Conservation (phyloP, 257 asterid species). For the Henckelia pumila region DNA sequence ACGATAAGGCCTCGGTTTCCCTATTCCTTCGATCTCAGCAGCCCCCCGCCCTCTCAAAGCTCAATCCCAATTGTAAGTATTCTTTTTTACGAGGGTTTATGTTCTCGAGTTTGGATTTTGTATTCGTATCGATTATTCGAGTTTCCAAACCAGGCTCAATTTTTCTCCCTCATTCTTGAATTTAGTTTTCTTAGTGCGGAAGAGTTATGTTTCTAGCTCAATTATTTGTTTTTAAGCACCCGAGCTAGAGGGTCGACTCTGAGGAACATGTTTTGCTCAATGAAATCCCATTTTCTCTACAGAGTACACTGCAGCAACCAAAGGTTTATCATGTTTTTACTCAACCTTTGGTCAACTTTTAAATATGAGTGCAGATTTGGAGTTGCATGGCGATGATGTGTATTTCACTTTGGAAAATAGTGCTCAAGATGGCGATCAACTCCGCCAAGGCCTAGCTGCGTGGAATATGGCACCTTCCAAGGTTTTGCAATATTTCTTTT, state of each 20-base stretch:
- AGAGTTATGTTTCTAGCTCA: too few species aligned
- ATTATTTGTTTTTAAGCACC: too few species aligned
- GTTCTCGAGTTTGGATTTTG: too few species aligned
- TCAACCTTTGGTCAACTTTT: background rate
- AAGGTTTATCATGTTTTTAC: background rate
- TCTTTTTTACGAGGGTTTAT: background rate
- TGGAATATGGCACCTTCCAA: constrained; percentile 47
- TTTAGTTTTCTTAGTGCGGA: too few species aligned
- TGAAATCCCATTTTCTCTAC: background rate
- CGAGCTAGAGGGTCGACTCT: background rate
- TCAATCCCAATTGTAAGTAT: constrained; percentile 71
- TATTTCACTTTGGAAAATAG: constrained; percentile 79
- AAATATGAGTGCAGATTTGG: constrained; percentile 59
- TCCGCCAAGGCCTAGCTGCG: constrained; percentile 31
- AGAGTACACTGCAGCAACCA: background rate
- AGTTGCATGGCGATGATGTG: constrained; percentile 90
- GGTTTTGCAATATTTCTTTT: constrained; percentile 39
- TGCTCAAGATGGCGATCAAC: constrained; percentile 54
- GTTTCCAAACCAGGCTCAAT: too few species aligned
- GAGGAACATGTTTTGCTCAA: background rate
- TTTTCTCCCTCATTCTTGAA: too few species aligned
- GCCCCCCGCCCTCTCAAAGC: constrained; percentile 48
- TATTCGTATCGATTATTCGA: too few species aligned
- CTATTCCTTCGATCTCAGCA: constrained; percentile 40
- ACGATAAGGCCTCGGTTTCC: constrained; percentile 72